These are phyloP conservation scores for Neurospora hispaniola DNA, from an alignment of 495 filamentous ascomycete genomes.

Conservation along the genomic window DNA sequence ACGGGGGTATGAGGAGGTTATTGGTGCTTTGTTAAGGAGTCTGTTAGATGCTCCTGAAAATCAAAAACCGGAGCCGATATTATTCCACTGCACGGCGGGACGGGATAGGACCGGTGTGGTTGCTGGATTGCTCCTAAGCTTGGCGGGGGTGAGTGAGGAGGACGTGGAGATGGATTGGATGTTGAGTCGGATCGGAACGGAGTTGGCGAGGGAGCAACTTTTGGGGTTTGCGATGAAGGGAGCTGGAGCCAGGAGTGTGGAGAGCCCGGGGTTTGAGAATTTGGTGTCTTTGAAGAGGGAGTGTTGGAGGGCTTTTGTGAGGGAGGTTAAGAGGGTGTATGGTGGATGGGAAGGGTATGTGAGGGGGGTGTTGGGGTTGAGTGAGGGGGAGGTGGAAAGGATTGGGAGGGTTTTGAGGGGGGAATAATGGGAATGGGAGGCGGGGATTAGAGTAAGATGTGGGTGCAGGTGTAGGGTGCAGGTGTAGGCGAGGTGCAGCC, in stretches of 20 bases:
- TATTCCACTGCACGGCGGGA: slow-evolving; percentile 48
- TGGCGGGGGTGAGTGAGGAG: slow-evolving; percentile 38
- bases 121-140: slow-evolving; percentile 42
- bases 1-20: slow-evolving; percentile 5
- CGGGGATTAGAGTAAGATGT: neutral
- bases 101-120: slow-evolving; percentile 57
- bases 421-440: neutral
- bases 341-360: slow-evolving; percentile 37
- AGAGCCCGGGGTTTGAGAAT: slow-evolving; percentile 32
- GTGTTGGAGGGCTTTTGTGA: slow-evolving; percentile 31
- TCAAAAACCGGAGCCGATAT: slow-evolving; percentile 22
- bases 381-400: slow-evolving; percentile 26
- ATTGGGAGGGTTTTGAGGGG: slow-evolving; percentile 29
- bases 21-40: slow-evolving; percentile 24
- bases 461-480: neutral
- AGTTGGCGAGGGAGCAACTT: slow-evolving; percentile 33
- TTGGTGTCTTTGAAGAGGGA: slow-evolving; percentile 22
- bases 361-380: slow-evolving; percentile 27
- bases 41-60: slow-evolving; percentile 28
- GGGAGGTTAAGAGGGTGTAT: slow-evolving; percentile 23
- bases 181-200: slow-evolving; percentile 36
- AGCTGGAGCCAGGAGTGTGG: slow-evolving; percentile 14
- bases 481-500: neutral
- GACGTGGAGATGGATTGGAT: slow-evolving; percentile 42
- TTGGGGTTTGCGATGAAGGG: slow-evolving; percentile 27